Percentiles rank a stretch among this genome's conserved stretches.
These are phyloP conservation scores for Stemphylium lycopersici DNA, from an alignment of 2,329 filamentous ascomycete species.

Conservation along the genomic window DNA sequence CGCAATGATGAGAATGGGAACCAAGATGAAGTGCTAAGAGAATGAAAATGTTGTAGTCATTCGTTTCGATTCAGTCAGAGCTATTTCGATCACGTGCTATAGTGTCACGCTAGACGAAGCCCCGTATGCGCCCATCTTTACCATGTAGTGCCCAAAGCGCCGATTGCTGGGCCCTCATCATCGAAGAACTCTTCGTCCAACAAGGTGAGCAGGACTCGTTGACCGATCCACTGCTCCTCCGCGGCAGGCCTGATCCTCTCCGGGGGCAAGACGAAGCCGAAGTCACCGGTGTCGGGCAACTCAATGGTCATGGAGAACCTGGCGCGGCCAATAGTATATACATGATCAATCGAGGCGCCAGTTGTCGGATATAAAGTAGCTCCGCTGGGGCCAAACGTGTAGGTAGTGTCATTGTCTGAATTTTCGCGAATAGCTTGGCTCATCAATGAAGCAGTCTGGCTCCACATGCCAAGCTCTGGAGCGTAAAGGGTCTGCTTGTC, in stretches of 20 bases:
- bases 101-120: not conserved
- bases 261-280: constrained; percentile 58
- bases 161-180: constrained; percentile 27
- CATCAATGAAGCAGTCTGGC: constrained; percentile 55
- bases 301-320: constrained; percentile 56
- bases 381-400: constrained; percentile 58
- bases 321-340: constrained; percentile 49
- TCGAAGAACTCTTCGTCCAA: constrained; percentile 40
- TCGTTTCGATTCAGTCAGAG: not conserved
- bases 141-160: not conserved
- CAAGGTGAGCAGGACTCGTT: constrained; percentile 30
- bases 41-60: not conserved
- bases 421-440: constrained; percentile 59
- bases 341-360: constrained; percentile 52
- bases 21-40: not conserved
- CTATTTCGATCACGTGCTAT: not conserved
- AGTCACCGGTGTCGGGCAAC: constrained; percentile 54
- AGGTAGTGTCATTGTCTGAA: constrained; percentile 38
- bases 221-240: constrained; percentile 54
- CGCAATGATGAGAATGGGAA: not conserved
- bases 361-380: constrained; percentile 64
- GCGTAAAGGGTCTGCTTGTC: constrained; percentile 59
- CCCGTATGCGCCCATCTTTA: not conserved
- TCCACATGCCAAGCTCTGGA: constrained; percentile 57
- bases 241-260: constrained; percentile 55